These are phyloP conservation scores for Pelagomonas calceolata DNA, from an alignment of 108 stramenopile genomes.

Conservation along the genomic window DNA sequence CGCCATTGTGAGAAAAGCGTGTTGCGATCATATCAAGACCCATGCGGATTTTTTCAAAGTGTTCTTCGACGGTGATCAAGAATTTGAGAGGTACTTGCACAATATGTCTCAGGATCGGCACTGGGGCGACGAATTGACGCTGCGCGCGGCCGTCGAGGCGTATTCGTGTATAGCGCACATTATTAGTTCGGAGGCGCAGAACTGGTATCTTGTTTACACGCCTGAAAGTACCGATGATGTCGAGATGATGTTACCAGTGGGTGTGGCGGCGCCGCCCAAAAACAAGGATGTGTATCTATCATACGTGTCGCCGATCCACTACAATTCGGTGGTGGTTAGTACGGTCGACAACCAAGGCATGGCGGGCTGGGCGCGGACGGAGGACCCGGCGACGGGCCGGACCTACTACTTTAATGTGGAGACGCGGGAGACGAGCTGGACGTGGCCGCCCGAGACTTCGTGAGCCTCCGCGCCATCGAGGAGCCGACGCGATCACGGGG, in stretches of 20 bases:
- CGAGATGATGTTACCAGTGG: not conserved
- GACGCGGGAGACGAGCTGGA: too few species aligned
- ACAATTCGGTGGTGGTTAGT: not conserved
- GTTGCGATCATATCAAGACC: slow-evolving; percentile 4
- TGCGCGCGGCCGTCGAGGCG: slow-evolving; percentile 10
- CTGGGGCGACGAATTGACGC: slow-evolving; percentile 17
- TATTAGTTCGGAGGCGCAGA: slow-evolving; percentile 5
- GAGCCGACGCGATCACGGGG: too few species aligned
- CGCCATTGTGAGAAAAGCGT: not conserved
- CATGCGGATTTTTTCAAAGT: not conserved
- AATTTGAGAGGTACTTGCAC: not conserved
- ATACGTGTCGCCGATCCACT: slow-evolving; percentile 12
- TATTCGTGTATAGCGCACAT: slow-evolving; percentile 2
- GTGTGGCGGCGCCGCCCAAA: too few species aligned
- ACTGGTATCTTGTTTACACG: slow-evolving; percentile 8
- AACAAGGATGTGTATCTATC: slow-evolving; percentile 8
- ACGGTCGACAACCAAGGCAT: too few species aligned
- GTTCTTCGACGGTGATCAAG: slow-evolving; percentile 5
- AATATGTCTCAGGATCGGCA: not conserved
- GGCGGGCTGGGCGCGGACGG: too few species aligned
- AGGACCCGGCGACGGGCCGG: too few species aligned
- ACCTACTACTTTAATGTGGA: too few species aligned
- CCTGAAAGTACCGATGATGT: not conserved
- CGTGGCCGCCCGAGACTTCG: too few species aligned
- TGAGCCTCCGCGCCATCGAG: too few species aligned